phyloP scores from a whole-genome alignment of 1,284 basidiomycete species.

The Salmacisia buchloeana region DNA sequence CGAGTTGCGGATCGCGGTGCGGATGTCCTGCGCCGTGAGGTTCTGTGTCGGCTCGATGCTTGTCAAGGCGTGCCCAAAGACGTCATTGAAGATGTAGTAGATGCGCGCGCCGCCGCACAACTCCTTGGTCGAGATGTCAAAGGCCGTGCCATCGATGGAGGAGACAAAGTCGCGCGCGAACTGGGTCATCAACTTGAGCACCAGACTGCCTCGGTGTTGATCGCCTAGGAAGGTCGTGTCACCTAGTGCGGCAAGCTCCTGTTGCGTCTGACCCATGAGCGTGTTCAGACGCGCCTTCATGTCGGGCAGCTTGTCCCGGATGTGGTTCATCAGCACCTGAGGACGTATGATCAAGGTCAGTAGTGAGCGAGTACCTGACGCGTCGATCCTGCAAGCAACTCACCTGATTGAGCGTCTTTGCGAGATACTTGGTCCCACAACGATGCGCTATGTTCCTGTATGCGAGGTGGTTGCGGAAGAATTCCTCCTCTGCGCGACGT shows the following conservation, averaged over 20 bases:
- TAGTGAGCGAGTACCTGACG: background rate
- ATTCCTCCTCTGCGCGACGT: slow-evolving; percentile 77
- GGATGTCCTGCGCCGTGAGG: slow-evolving; percentile 87
- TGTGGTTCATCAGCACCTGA: slow-evolving; percentile 85
- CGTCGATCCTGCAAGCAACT: background rate
- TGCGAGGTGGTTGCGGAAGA: slow-evolving; percentile 81
- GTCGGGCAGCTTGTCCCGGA: slow-evolving; percentile 95
- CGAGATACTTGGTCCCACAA: slow-evolving; percentile 90
- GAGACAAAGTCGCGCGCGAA: slow-evolving; percentile 96
- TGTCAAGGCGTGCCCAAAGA: slow-evolving; percentile 86
- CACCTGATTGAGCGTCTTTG: slow-evolving; percentile 80
- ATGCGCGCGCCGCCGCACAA: slow-evolving; percentile 95
- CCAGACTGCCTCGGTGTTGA: slow-evolving; percentile 64
- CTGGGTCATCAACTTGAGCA: slow-evolving; percentile 85
- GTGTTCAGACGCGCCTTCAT: slow-evolving; percentile 99
- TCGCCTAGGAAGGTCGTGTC: slow-evolving; percentile 89
- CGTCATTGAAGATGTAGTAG: slow-evolving; percentile 99
- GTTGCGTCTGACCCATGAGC: slow-evolving; percentile 96
- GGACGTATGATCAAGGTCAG: background rate
- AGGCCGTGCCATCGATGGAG: slow-evolving; percentile 95
- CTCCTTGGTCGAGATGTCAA: slow-evolving; percentile 96
- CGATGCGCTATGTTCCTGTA: slow-evolving; percentile 96
- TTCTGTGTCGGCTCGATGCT: slow-evolving; percentile 87
- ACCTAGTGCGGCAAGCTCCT: slow-evolving; percentile 92
- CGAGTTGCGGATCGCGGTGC: slow-evolving; percentile 96